Percentiles rank a stretch among this genome's conserved stretches.
These are phyloP conservation scores for Trichoderma reesei DNA, from an alignment of 495 filamentous ascomycete species.

Conservation along the genomic window DNA sequence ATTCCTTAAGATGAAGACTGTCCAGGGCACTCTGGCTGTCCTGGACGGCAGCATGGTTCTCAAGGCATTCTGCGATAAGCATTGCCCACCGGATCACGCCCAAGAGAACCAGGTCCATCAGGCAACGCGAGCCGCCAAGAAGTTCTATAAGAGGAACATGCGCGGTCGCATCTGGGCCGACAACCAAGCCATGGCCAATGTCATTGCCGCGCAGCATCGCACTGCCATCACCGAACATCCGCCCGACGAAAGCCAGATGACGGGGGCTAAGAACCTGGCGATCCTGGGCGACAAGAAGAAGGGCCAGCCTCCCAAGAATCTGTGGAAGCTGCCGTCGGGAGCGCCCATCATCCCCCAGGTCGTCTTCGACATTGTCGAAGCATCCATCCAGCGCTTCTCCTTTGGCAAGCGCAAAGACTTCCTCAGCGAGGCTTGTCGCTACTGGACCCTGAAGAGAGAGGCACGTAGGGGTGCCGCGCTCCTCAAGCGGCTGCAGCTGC, in stretches of 20 bases:
- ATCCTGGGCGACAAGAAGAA: constrained; percentile 69
- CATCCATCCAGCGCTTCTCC: constrained; percentile 65
- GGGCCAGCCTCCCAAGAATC: constrained; percentile 51
- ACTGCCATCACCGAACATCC: constrained; percentile 49
- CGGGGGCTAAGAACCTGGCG: constrained; percentile 41
- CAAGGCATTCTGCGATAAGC: constrained; percentile 94
- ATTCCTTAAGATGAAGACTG: constrained; percentile 93
- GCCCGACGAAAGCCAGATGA: constrained; percentile 46
- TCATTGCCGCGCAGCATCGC: constrained; percentile 56
- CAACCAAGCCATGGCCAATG: constrained; percentile 76
- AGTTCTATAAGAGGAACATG: constrained; percentile 83
- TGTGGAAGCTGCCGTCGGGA: constrained; percentile 92
- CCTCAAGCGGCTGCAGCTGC: constrained; percentile 83
- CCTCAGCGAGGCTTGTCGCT: constrained; percentile 83
- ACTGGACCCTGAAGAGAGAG: constrained; percentile 96
- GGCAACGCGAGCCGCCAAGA: constrained; percentile 42
- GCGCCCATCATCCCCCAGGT: constrained; percentile 87
- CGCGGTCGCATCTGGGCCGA: constrained; percentile 80
- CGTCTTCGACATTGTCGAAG: constrained; percentile 70
- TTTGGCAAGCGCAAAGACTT: constrained; percentile 85
- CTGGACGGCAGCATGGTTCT: constrained; percentile 75
- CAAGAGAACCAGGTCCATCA: constrained; percentile 64
- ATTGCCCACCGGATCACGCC: constrained; percentile 83
- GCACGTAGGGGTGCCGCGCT: constrained; percentile 82
- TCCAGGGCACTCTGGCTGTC: constrained; percentile 64